A percentile compares a stretch with the other conserved stretches of the same genome.
Evolutionary conservation across 23 red algal species (phyloP).

Genomic region (Gracilaria caudata): DNA sequence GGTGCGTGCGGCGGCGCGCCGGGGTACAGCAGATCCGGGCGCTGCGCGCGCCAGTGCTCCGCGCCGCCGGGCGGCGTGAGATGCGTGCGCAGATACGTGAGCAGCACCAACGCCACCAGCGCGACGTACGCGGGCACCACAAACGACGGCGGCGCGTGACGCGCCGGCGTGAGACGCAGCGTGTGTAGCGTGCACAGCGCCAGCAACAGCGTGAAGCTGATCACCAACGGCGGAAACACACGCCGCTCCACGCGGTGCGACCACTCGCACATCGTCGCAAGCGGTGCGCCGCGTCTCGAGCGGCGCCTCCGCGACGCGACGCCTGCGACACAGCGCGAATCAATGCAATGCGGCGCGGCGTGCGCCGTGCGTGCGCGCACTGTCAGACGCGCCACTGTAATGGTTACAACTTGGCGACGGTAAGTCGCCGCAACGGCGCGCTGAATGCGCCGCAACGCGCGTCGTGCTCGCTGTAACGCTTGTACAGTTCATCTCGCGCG

Average conservation of each 20-base stretch:
- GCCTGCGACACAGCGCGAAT: no score
- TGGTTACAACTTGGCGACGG: no score
- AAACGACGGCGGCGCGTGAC: not conserved
- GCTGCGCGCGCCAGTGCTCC: not conserved
- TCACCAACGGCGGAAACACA: conserved; percentile 8
- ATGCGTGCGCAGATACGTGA: conserved; percentile 17
- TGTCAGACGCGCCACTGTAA: no score
- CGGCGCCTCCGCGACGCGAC: no score
- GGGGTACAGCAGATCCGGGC: conserved; percentile 26
- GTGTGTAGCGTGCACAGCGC: not conserved
- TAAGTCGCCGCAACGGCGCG: not conserved
- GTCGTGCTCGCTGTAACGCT: no score
- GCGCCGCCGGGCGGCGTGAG: conserved; percentile 4
- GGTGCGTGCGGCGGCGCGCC: not conserved
- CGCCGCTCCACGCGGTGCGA: conserved; percentile 16
- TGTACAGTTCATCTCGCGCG: no score
- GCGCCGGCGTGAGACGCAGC: not conserved
- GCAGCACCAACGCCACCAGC: not conserved
- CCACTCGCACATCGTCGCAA: not conserved
- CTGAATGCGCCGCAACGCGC: no score
- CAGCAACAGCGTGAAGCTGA: not conserved
- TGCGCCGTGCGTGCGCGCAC: no score
- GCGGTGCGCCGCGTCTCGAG: no score
- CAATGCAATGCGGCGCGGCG: no score
- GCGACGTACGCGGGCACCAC: not conserved